These are phyloP conservation scores for Penicillium sp. DNA, from an alignment of 2,329 filamentous ascomycete species.

Conservation along the genomic window DNA sequence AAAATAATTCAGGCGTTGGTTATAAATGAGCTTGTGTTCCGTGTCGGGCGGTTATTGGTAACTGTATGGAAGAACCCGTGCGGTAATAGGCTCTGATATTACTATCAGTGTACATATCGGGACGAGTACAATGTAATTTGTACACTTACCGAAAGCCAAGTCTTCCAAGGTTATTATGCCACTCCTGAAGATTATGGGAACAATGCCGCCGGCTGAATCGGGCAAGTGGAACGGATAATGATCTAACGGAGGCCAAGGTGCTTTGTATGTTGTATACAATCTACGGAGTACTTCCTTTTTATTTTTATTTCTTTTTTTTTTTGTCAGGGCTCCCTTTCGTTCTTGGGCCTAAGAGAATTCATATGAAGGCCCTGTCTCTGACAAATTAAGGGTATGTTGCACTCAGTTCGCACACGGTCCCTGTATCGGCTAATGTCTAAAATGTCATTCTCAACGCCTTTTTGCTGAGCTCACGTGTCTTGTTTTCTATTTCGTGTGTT, in stretches of 20 bases:
- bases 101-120: not conserved
- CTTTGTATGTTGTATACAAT: not conserved
- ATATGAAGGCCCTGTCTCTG: not conserved
- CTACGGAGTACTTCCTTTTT: not conserved
- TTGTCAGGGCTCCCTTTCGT: not conserved
- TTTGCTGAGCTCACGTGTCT: not conserved
- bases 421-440: not conserved
- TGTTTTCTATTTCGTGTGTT: not conserved
- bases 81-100: not conserved
- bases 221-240: slow-evolving; percentile 10
- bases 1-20: not conserved
- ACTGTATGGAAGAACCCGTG: not conserved
- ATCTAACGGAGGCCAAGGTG: slow-evolving; percentile 2
- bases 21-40: slow-evolving; percentile 3
- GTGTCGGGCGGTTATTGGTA: slow-evolving; percentile 13
- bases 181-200: slow-evolving; percentile 10
- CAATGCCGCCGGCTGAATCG: slow-evolving; percentile 9
- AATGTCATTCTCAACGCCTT: not conserved
- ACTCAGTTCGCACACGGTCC: not conserved
- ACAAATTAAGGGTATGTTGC: not conserved
- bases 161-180: not conserved
- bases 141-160: not conserved
- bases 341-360: not conserved
- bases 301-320: not conserved
- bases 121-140: not conserved